phyloP scores from a whole-genome alignment of 2,329 filamentous ascomycete genomes.

The Ambrosiella beaveri region DNA sequence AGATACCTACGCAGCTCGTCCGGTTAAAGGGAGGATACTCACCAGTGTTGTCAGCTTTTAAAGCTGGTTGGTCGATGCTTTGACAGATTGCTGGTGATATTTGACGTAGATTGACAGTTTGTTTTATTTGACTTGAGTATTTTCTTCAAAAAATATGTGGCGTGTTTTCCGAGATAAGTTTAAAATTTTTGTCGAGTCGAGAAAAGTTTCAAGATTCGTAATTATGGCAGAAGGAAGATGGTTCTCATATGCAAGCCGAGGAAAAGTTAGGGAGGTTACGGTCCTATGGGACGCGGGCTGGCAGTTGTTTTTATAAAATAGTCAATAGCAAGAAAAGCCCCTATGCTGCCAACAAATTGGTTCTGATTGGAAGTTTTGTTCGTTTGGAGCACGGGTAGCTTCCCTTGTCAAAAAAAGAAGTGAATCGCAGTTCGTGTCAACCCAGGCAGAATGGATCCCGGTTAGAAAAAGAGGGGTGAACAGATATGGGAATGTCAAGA shows the following conservation, averaged over 20 bases:
- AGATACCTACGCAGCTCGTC: neutral
- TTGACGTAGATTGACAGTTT: no score
- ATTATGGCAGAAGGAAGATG: neutral
- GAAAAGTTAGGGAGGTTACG: neutral
- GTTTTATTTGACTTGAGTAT: no score
- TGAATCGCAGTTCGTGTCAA: neutral
- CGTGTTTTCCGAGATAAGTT: no score
- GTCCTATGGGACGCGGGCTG: neutral
- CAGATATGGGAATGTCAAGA: neutral
- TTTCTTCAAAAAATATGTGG: no score
- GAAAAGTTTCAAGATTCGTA: neutral
- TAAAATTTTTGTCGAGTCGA: no score
- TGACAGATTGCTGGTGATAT: no score
- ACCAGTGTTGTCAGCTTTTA: no score
- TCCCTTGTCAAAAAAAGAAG: neutral
- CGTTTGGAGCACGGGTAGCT: neutral
- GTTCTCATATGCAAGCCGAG: neutral
- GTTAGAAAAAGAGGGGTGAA: neutral
- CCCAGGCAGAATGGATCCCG: neutral
- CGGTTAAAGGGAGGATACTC: neutral
- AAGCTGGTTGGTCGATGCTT: no score
- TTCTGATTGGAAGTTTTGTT: neutral
- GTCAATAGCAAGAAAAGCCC: neutral
- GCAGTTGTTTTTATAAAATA: slow-evolving; percentile 1
- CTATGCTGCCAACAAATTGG: neutral